These are phyloP conservation scores for Terfezia boudieri DNA, from an alignment of 495 filamentous ascomycete genomes.

Conservation along the genomic window DNA sequence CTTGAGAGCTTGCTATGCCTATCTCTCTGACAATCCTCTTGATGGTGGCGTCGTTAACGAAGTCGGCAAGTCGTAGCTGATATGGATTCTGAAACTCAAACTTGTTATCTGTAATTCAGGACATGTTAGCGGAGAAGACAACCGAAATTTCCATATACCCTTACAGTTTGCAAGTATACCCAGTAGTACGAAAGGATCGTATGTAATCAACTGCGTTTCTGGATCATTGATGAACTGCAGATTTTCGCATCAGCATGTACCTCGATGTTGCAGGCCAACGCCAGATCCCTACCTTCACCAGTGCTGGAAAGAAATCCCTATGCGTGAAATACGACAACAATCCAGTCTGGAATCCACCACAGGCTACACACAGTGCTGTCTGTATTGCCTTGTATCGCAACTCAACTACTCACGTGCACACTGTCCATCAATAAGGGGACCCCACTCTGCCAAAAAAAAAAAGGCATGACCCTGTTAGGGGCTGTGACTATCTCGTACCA, in stretches of 20 bases:
- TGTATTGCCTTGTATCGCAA: conserved; percentile 58
- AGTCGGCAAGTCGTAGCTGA: conserved; percentile 82
- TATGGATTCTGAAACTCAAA: conserved; percentile 98
- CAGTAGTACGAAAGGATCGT: conserved; percentile 60
- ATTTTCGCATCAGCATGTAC: not conserved
- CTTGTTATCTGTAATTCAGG: conserved; percentile 46
- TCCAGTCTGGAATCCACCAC: conserved; percentile 82
- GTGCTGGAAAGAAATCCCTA: conserved; percentile 73
- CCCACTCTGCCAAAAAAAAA: conserved; percentile 1
- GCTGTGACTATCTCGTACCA: conserved; percentile 27
- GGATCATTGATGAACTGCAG: conserved; percentile 65
- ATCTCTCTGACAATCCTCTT: conserved; percentile 57
- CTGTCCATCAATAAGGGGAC: conserved; percentile 2
- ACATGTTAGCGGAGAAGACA: not conserved
- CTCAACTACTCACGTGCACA: conserved; percentile 29
- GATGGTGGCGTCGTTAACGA: conserved; percentile 79
- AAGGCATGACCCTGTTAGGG: no score
- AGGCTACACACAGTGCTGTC: conserved; percentile 62
- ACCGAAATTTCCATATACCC: not conserved
- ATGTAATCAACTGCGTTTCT: conserved; percentile 34
- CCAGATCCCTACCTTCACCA: conserved; percentile 56
- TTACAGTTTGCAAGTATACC: conserved; percentile 71
- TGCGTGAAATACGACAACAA: conserved; percentile 90
- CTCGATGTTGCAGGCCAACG: not conserved
- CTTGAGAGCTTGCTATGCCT: conserved; percentile 38